Evolutionary conservation across 2,329 filamentous ascomycete species (phyloP), one percentile per base, ranked within the genome.

Genomic region (Fusarium bulbicola): DNA sequence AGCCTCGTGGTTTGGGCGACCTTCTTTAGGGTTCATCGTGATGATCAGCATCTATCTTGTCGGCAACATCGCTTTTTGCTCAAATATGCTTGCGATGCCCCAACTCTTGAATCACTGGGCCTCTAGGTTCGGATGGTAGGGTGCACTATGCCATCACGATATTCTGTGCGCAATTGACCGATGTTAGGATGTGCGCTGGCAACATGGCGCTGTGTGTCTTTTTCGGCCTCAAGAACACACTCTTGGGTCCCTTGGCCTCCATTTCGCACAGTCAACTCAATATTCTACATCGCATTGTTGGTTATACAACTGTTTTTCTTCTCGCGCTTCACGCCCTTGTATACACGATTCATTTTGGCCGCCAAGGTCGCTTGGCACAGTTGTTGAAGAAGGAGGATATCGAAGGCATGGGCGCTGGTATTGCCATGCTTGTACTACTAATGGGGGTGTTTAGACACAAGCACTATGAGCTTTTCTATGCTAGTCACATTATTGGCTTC

Each of bases 211-310:
- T 86, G 39, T 81, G 80, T 15, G 78, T 86, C 10, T 81, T 85
- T 26, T 83, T 86, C 6, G 85, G 87, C 32, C 79, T 88, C 16
- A 83, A 85, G 62, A 87, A 87, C 62, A 87, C 85, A 0, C 86
- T 85, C 0, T 74, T 88, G 11, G 82, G 82, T 84, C 26, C 20
- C 6, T 12, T 73, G 1, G 53, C 60, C 4, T 24, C 47, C 0
- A 21, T 52, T 16, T 56, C 85, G 6, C 85, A 88, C 64, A 85
- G 85, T 54, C 79, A 83, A 32, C 80, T 88, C 14, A 87, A 87
- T 49, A 76, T 82, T 5, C 79, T 88, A 10, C 87, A 88, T 68
- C 82, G 84, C 45, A 74, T 84, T 7, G 82, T 81, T 6, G 86
- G 86, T 7, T 87, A 86, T 46, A 80, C 81, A 2, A 82, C 83